Evolutionary conservation across 2,329 filamentous ascomycete genomes (phyloP).

Genomic region (Exserohilum turcica): DNA sequence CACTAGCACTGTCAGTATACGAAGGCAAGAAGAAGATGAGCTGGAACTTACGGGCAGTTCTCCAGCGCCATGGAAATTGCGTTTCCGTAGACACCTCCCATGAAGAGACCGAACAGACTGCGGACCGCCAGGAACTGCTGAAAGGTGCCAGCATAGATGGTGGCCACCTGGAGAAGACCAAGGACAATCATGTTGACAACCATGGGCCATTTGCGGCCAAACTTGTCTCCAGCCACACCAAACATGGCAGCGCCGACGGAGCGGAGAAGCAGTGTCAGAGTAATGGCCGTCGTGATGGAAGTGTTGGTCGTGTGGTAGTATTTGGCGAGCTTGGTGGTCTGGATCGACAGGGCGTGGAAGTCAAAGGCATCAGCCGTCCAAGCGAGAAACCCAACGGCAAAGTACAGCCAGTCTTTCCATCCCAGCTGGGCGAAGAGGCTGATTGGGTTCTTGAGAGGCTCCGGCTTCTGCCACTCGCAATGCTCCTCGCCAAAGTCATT

Average conservation of each 20-base stretch:
- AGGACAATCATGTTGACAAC: conserved; percentile 77
- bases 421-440: conserved; percentile 68
- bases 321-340: conserved; percentile 70
- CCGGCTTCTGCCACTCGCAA: conserved; percentile 71
- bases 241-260: conserved; percentile 77
- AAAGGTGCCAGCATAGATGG: conserved; percentile 76
- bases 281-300: conserved; percentile 75
- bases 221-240: conserved; percentile 77
- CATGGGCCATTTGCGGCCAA: conserved; percentile 84
- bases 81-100: conserved; percentile 82
- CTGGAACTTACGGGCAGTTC: conserved; percentile 64
- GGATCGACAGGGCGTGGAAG: conserved; percentile 80
- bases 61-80: conserved; percentile 79
- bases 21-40: conserved; percentile 20
- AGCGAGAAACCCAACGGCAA: conserved; percentile 73
- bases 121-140: conserved; percentile 75
- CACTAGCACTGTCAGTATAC: conserved; percentile 26
- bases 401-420: conserved; percentile 72
- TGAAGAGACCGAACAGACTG: conserved; percentile 75
- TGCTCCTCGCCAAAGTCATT: conserved; percentile 68
- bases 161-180: conserved; percentile 73
- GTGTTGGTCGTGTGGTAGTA: conserved; percentile 67
- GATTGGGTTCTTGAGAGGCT: conserved; percentile 72
- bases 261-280: conserved; percentile 73
- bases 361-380: conserved; percentile 86